A percentile compares a stretch with the other conserved stretches of the same genome.
These are phyloP conservation scores for barley (Hordeum vulgare) DNA, from an alignment of 176 grass and related monocot genomes.

Conservation along the genomic window MorexV3_pseudomolecules_assembly NC_058521.1:381883236-381883735, in stretches of 20 bases:
- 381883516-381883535: neutral
- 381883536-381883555: neutral
- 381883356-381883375: neutral
- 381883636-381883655: slow-evolving; percentile 69
- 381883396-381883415: neutral
- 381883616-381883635: slow-evolving; percentile 85
- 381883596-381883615: slow-evolving; percentile 75
- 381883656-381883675: slow-evolving; percentile 50
- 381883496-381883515: neutral
- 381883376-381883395: neutral
- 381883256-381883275: neutral
- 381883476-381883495: neutral
- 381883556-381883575: neutral
- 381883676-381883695: slow-evolving; percentile 42
- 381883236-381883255: neutral
- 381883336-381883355: neutral
- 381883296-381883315: neutral
- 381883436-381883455: neutral
- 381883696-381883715: slow-evolving; percentile 72
- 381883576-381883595: slow-evolving; percentile 72
- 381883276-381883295: neutral
- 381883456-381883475: neutral
- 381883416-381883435: neutral
- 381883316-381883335: neutral
- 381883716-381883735: slow-evolving; percentile 69